A percentile compares a stretch with the other conserved stretches of the same genome.
phyloP scores from a whole-genome alignment of 352 stramenopile genomes.

The Phytophthora macrochlamydospora region DNA sequence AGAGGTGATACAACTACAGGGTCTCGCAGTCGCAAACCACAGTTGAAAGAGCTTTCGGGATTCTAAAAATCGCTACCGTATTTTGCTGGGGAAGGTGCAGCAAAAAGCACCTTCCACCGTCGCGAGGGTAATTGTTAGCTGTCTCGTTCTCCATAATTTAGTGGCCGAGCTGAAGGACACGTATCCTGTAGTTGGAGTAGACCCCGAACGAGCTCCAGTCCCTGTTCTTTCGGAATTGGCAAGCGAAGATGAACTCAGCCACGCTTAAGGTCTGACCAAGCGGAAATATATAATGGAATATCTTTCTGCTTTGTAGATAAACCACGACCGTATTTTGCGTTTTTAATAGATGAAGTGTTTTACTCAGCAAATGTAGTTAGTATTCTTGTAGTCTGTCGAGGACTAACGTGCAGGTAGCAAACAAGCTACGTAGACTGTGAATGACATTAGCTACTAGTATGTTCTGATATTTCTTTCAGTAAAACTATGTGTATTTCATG shows the following conservation, averaged over 20 bases:
- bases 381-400: neutral
- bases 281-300: neutral
- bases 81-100: neutral
- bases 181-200: neutral
- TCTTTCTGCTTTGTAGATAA: neutral
- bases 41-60: conserved; percentile 6
- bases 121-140: neutral
- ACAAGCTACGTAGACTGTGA: neutral
- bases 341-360: neutral
- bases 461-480: neutral
- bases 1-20: conserved; percentile 15
- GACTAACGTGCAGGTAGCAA: neutral
- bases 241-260: conserved; percentile 1
- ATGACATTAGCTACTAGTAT: conserved; percentile 1
- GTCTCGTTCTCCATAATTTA: conserved; percentile 1
- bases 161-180: neutral
- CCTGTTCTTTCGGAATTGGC: neutral
- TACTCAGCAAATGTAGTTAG: conserved; percentile 1
- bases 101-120: neutral
- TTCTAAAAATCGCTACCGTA: conserved; percentile 11
- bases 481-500: neutral
- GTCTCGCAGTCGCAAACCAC: conserved; percentile 8
- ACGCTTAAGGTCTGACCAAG: neutral
- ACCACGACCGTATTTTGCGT: neutral
- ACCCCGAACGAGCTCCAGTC: neutral